Evolutionary conservation across 164 flowering plant species (phyloP).

Genomic region (Berberis vulgaris): DNA sequence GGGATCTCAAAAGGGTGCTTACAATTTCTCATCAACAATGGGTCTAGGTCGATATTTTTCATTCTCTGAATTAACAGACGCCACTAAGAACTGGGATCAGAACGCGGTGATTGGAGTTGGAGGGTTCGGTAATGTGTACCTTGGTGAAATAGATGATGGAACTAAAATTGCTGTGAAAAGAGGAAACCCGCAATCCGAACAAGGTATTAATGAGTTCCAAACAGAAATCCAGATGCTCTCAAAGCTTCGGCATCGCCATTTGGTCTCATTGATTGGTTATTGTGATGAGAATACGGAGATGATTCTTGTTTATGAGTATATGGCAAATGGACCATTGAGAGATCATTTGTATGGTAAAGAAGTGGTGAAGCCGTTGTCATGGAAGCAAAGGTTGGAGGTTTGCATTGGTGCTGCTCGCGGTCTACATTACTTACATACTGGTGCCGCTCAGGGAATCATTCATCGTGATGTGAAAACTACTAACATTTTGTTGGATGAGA

Average conservation of each 20-base stretch:
- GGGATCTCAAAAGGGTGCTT: background rate
- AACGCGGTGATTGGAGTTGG: slow-evolving; percentile 3
- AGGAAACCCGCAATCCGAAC: slow-evolving; percentile 7
- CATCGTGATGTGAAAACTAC: slow-evolving; percentile 25
- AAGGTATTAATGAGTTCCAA: slow-evolving; percentile 19
- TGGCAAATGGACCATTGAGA: slow-evolving; percentile 18
- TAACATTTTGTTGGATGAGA: slow-evolving; percentile 20
- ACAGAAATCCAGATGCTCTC: slow-evolving; percentile 19
- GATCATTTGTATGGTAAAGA: slow-evolving; percentile 16
- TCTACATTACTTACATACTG: slow-evolving; percentile 23
- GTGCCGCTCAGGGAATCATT: slow-evolving; percentile 16
- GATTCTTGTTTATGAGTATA: slow-evolving; percentile 25
- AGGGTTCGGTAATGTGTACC: slow-evolving; percentile 12
- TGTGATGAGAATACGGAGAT: slow-evolving; percentile 22
- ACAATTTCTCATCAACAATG: background rate
- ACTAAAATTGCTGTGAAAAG: slow-evolving; percentile 10
- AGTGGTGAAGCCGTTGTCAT: slow-evolving; percentile 11
- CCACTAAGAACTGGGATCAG: slow-evolving; percentile 2
- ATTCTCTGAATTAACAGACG: background rate
- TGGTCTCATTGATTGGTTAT: slow-evolving; percentile 20
- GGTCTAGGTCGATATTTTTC: background rate
- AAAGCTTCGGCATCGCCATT: slow-evolving; percentile 21
- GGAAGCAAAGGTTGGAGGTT: slow-evolving; percentile 21
- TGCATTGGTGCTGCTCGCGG: slow-evolving; percentile 21
- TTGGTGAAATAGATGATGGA: slow-evolving; percentile 4